Evolutionary conservation across 1,284 basidiomycete genomes (phyloP).

Genomic region (Ustilago trichophora): DNA sequence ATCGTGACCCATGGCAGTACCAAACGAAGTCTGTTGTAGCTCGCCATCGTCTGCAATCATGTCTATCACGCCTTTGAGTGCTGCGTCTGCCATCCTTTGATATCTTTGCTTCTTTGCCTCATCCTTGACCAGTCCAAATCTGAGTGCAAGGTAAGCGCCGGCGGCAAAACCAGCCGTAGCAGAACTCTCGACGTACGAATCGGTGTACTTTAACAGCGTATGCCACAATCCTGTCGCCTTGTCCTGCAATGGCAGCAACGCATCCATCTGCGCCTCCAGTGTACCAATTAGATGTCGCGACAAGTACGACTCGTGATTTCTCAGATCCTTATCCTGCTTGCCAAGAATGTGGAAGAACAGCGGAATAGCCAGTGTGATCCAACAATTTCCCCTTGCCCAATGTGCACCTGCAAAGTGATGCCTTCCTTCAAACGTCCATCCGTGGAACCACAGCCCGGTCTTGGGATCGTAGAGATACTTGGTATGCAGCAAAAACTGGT

Average conservation of each 20-base stretch:
- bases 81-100: conserved; percentile 69
- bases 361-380: conserved; percentile 74
- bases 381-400: conserved; percentile 76
- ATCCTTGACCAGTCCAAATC: conserved; percentile 70
- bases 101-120: conserved; percentile 68
- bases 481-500: conserved; percentile 72
- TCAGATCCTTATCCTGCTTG: conserved; percentile 4
- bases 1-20: conserved; percentile 72
- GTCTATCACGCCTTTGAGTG: conserved; percentile 71
- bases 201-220: conserved; percentile 73
- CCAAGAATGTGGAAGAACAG: conserved; percentile 72
- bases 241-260: conserved; percentile 72
- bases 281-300: conserved; percentile 70
- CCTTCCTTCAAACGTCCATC: conserved; percentile 72
- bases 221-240: conserved; percentile 72
- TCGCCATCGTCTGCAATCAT: conserved; percentile 73
- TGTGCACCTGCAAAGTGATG: conserved; percentile 72
- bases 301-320: conserved; percentile 10
- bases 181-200: conserved; percentile 73
- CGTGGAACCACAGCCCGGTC: conserved; percentile 72
- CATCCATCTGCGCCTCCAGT: conserved; percentile 72
- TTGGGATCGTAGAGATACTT: conserved; percentile 71
- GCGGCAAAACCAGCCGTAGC: conserved; percentile 75
- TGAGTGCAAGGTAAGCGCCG: conserved; percentile 73
- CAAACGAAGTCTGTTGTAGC: conserved; percentile 69